Evolutionary conservation across 768 basidiomycete species (phyloP).

Genomic region (Solioccasus polychromus): DNA sequence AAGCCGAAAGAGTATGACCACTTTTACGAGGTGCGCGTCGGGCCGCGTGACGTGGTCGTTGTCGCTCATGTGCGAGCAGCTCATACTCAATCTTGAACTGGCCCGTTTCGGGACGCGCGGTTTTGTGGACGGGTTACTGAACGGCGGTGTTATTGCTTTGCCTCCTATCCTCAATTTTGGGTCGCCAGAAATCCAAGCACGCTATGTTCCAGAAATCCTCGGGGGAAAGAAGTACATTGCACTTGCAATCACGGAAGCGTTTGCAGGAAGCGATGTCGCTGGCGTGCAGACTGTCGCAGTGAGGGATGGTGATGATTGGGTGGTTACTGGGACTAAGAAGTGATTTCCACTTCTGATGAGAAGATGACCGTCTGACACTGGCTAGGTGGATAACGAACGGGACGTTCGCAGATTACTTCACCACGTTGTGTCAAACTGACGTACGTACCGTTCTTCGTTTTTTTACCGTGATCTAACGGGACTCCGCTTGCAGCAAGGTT

Average conservation of each 20-base stretch:
- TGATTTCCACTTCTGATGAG: not conserved
- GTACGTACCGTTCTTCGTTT: constrained; percentile 31
- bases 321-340: constrained; percentile 95
- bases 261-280: constrained; percentile 83
- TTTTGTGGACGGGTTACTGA: constrained; percentile 83
- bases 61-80: constrained; percentile 36
- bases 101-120: constrained; percentile 81
- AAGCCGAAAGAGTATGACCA: constrained; percentile 89
- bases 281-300: constrained; percentile 85
- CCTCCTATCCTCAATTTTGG: constrained; percentile 90
- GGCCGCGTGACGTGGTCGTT: no score
- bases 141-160: constrained; percentile 81
- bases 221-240: constrained; percentile 82
- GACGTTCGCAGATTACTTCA: constrained; percentile 81
- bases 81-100: constrained; percentile 80
- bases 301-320: constrained; percentile 82
- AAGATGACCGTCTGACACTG: not conserved
- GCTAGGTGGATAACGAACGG: constrained; percentile 93
- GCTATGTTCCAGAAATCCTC: constrained; percentile 72
- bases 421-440: constrained; percentile 72
- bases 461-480: constrained; percentile 3
- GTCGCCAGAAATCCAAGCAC: constrained; percentile 63
- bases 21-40: constrained; percentile 89
- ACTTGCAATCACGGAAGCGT: constrained; percentile 91
- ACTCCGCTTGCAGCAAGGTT: constrained; percentile 49